Conservation (phyloP, 2,329 filamentous ascomycete genomes). For the Beauveria rudraprayagi region DNA sequence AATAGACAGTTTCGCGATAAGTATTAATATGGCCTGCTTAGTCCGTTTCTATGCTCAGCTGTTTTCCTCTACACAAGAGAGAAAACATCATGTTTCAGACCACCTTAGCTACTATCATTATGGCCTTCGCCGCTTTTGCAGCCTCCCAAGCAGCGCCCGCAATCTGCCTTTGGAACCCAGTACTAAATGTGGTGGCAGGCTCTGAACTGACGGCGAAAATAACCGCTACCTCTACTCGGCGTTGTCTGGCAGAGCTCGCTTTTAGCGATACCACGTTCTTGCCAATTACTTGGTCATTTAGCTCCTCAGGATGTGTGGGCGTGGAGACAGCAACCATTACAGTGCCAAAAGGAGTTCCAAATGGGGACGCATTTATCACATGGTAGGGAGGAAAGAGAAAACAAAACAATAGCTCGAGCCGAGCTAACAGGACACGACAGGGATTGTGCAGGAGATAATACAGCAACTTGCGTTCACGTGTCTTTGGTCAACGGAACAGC, state of each 20-base stretch:
- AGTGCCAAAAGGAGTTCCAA: constrained; percentile 4
- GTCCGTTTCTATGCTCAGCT: not conserved
- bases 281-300: constrained; percentile 3
- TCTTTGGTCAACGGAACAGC: not conserved
- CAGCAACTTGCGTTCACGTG: not conserved
- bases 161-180: not conserved
- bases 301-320: not conserved
- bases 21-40: not conserved
- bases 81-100: not conserved
- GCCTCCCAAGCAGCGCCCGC: not conserved
- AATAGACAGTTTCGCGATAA: not conserved
- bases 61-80: not conserved
- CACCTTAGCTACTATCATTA: not conserved
- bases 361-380: constrained; percentile 6
- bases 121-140: not conserved
- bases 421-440: not conserved
- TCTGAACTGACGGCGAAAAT: not conserved
- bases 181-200: not conserved
- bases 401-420: not conserved
- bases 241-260: not conserved
- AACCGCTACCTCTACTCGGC: not conserved
- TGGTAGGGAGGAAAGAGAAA: not conserved
- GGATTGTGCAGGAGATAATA: not conserved
- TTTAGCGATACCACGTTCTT: constrained; percentile 2
- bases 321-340: not conserved